These are phyloP conservation scores for Chrysochromulina tobinii DNA, from an alignment of 78 protist genomes.

Conservation along the genomic window DNA sequence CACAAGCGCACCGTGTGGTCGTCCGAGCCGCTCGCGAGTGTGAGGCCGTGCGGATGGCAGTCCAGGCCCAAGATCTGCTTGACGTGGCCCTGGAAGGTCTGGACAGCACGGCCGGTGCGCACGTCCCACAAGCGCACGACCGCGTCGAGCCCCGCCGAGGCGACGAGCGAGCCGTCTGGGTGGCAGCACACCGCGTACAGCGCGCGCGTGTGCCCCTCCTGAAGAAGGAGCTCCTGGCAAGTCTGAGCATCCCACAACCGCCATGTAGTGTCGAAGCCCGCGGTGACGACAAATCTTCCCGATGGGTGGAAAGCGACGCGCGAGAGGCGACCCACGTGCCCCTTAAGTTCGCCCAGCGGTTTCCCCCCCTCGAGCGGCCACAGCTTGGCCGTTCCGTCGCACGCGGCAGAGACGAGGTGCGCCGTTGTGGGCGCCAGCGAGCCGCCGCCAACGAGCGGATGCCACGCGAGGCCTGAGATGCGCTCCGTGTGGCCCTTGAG, in stretches of 20 bases:
- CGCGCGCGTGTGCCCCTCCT: conserved; percentile 38
- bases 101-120: conserved; percentile 66
- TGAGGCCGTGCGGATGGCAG: conserved; percentile 71
- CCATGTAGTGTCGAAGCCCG: conserved; percentile 29
- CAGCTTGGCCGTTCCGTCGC: background rate
- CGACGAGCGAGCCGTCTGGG: conserved; percentile 37
- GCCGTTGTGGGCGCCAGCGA: background rate
- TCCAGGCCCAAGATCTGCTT: conserved; percentile 64
- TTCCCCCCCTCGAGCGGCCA: background rate
- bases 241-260: conserved; percentile 15
- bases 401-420: background rate
- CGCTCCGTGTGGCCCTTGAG: conserved; percentile 37
- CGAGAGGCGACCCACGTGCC: background rate
- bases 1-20: conserved; percentile 74
- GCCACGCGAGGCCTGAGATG: background rate
- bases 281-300: background rate
- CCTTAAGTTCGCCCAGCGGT: background rate
- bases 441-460: background rate
- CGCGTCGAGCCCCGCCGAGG: conserved; percentile 57
- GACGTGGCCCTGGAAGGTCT: conserved; percentile 69
- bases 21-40: conserved; percentile 64
- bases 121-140: conserved; percentile 79
- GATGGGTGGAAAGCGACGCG: conserved; percentile 20
- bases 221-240: background rate
- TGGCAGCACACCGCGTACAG: conserved; percentile 35